Evolutionary conservation across 805 yeast genomes (phyloP).

Genomic region (Yarrowia divulgata): DNA sequence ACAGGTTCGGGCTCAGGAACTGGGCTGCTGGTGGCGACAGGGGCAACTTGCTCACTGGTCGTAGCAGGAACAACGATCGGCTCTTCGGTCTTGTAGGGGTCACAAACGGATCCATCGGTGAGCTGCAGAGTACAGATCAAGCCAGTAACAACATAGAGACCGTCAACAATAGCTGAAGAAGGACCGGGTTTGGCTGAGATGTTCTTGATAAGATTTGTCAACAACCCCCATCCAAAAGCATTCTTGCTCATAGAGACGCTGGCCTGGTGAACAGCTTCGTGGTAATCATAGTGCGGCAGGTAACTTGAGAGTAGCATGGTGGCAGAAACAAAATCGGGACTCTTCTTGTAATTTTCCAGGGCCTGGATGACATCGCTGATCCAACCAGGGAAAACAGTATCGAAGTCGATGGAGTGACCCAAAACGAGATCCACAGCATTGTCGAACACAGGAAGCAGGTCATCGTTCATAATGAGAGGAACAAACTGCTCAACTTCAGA

Average conservation of each 20-base stretch:
- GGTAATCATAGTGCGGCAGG: constrained; percentile 3
- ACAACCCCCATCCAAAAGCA: background rate
- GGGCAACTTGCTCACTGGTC: background rate
- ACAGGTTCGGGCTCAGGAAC: background rate
- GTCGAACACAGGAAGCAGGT: background rate
- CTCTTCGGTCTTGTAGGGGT: background rate
- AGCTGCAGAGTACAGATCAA: background rate
- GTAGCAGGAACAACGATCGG: background rate
- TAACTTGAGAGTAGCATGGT: background rate
- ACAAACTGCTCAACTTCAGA: background rate
- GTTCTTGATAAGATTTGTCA: background rate
- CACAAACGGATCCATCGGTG: constrained; percentile 2
- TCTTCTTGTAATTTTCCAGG: background rate
- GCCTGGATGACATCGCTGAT: background rate
- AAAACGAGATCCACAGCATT: background rate
- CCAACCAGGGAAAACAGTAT: background rate
- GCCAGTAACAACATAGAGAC: background rate
- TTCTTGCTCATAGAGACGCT: background rate
- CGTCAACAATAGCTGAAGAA: background rate
- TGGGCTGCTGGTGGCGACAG: background rate
- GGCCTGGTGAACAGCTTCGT: background rate
- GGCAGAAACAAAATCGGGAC: constrained; percentile 6
- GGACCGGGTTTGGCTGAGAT: background rate
- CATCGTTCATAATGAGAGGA: constrained; percentile 10
- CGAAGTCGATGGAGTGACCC: no score